phyloP scores from a whole-genome alignment of 75 land plant species.

The Chamaecyparis obtusa region DNA sequence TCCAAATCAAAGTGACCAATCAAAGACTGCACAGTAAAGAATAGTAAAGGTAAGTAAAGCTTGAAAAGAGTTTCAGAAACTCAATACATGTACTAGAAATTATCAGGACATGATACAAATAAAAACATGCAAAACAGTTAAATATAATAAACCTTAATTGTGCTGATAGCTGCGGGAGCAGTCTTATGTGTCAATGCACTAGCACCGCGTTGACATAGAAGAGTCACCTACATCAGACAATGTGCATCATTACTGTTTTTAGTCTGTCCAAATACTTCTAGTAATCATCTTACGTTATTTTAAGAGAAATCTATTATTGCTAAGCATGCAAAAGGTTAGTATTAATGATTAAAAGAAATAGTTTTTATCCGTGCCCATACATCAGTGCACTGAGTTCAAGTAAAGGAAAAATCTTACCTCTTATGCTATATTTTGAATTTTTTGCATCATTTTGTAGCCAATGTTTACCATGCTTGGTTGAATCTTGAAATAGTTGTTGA shows the following conservation, averaged over 20 bases:
- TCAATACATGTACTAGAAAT: background rate
- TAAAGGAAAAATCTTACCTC: background rate
- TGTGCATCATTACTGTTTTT: background rate
- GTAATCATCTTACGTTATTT: background rate
- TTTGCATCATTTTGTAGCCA: too few relatives aligned
- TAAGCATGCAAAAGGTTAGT: background rate
- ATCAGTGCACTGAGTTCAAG: background rate
- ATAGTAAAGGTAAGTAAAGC: background rate
- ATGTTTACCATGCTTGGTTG: too few relatives aligned
- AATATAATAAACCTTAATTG: conserved; percentile 71
- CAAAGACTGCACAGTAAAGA: conserved; percentile 74
- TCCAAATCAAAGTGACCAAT: conserved; percentile 99
- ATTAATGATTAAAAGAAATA: background rate
- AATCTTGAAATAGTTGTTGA: too few relatives aligned
- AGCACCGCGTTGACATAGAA: conserved; percentile 67
- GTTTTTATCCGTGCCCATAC: background rate
- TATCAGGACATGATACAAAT: background rate
- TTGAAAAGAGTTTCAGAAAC: conserved; percentile 4
- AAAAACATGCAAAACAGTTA: background rate
- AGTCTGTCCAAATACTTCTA: background rate
- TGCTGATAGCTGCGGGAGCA: conserved; percentile 69
- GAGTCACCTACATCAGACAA: conserved; percentile 66
- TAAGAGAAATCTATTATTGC: background rate
- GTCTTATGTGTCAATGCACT: conserved; percentile 46
- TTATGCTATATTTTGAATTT: background rate